phyloP scores from a whole-genome alignment of 2,329 filamentous ascomycete genomes.

The Fusarium hostae region DNA sequence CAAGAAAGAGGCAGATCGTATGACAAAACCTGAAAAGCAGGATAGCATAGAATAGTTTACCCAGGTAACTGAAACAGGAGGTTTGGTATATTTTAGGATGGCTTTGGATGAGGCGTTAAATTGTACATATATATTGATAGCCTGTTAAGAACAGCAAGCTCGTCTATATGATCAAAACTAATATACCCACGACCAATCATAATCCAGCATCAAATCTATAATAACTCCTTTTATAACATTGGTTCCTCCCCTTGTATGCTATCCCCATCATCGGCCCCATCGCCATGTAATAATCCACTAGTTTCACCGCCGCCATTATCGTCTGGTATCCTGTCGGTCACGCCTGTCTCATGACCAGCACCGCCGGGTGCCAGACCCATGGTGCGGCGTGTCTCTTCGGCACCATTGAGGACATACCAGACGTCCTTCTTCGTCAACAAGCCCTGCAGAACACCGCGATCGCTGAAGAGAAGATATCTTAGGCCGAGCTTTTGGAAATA shows the following conservation, averaged over 20 bases:
- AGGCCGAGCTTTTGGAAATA: slow-evolving; percentile 97
- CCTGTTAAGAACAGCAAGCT: background rate
- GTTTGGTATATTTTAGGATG: background rate
- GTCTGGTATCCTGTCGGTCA: slow-evolving; percentile 45
- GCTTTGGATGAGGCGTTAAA: background rate
- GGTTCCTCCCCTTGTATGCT: slow-evolving; percentile 42
- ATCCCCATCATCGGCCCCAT: slow-evolving; percentile 50
- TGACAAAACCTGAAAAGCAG: background rate
- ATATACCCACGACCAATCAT: slow-evolving; percentile 5
- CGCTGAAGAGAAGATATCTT: slow-evolving; percentile 87
- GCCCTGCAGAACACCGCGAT: slow-evolving; percentile 83
- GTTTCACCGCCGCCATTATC: slow-evolving; percentile 55
- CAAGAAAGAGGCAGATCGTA: background rate
- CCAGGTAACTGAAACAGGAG: background rate
- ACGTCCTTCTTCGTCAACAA: slow-evolving; percentile 97
- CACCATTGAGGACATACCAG: slow-evolving; percentile 89
- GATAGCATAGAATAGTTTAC: background rate
- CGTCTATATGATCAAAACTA: slow-evolving; percentile 10
- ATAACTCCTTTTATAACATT: slow-evolving; percentile 39
- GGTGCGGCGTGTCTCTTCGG: slow-evolving; percentile 68
- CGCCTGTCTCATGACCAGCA: slow-evolving; percentile 46
- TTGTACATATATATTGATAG: background rate
- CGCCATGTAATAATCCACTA: slow-evolving; percentile 55
- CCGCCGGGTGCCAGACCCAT: slow-evolving; percentile 39
- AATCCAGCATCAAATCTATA: slow-evolving; percentile 1